phyloP scores from a whole-genome alignment of 2,329 filamentous ascomycete species.

The Diplocarpon rosae region DNA sequence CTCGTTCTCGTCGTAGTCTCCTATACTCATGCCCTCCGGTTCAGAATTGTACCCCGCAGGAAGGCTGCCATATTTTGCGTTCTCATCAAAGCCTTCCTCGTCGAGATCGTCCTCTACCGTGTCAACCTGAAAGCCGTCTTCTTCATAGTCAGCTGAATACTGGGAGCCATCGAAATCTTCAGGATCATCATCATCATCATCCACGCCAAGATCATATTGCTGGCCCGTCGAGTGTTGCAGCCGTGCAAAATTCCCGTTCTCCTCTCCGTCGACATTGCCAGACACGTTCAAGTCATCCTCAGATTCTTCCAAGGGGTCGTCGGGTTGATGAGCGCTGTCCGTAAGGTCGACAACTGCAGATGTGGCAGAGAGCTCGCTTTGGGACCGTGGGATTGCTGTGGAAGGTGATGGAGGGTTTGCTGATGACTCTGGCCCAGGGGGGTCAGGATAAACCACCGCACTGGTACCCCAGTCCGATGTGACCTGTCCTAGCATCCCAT shows the following conservation, averaged over 20 bases:
- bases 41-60: neutral
- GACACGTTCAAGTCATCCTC: neutral
- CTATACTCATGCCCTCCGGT: neutral
- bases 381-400: slow-evolving; percentile 16
- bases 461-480: neutral
- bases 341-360: slow-evolving; percentile 21
- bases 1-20: slow-evolving; percentile 1
- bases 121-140: neutral
- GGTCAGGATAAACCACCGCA: slow-evolving; percentile 15
- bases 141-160: neutral
- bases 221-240: neutral
- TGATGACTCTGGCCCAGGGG: slow-evolving; percentile 3
- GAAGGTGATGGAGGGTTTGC: neutral
- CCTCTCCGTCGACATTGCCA: slow-evolving; percentile 6
- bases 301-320: neutral
- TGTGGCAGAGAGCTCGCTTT: slow-evolving; percentile 17
- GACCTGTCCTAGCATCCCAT: neutral
- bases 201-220: neutral
- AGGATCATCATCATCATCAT: slow-evolving; percentile 22
- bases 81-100: slow-evolving; percentile 1
- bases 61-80: neutral
- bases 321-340: slow-evolving; percentile 15
- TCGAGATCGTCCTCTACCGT: neutral
- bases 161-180: slow-evolving; percentile 9
- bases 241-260: slow-evolving; percentile 3